Evolutionary conservation across 73 alveolate genomes (phyloP).

Genomic region (Symbiodinium natans): DNA sequence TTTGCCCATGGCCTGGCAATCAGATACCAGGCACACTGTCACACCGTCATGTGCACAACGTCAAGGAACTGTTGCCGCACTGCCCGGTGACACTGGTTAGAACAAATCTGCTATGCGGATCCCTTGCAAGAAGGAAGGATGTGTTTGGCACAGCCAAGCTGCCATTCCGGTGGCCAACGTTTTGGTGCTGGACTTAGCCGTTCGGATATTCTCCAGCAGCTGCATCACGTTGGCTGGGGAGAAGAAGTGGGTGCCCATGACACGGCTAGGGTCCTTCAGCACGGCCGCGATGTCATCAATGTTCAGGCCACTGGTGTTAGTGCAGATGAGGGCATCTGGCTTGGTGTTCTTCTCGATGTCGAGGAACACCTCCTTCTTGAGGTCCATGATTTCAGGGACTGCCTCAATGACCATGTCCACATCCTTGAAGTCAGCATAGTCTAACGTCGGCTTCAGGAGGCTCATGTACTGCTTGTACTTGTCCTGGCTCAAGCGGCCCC

Average conservation of each 20-base stretch:
- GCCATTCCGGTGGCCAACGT: constrained; percentile 70
- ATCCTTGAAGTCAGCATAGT: constrained; percentile 90
- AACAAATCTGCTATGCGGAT: too few relatives aligned
- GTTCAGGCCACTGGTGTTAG: constrained; percentile 87
- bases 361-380: constrained; percentile 79
- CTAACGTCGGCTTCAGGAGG: constrained; percentile 6
- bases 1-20: constrained; percentile 75
- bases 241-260: constrained; percentile 83
- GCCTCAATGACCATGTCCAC: constrained; percentile 92
- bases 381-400: constrained; percentile 83
- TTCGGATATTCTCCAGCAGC: constrained; percentile 68
- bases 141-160: neutral
- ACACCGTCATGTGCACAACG: too few relatives aligned
- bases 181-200: constrained; percentile 8
- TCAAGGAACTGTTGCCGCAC: too few relatives aligned
- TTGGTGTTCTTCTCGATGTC: constrained; percentile 82
- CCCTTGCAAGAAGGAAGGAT: neutral
- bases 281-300: constrained; percentile 64
- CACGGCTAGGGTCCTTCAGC: constrained; percentile 51
- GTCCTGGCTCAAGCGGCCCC: constrained; percentile 78
- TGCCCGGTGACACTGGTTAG: neutral
- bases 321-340: constrained; percentile 78
- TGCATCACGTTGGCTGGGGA: constrained; percentile 85
- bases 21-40: too few relatives aligned
- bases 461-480: constrained; percentile 85